phyloP scores from a whole-genome alignment of 139 green algal genomes.

The Mesotaenium endlicherianum region DNA sequence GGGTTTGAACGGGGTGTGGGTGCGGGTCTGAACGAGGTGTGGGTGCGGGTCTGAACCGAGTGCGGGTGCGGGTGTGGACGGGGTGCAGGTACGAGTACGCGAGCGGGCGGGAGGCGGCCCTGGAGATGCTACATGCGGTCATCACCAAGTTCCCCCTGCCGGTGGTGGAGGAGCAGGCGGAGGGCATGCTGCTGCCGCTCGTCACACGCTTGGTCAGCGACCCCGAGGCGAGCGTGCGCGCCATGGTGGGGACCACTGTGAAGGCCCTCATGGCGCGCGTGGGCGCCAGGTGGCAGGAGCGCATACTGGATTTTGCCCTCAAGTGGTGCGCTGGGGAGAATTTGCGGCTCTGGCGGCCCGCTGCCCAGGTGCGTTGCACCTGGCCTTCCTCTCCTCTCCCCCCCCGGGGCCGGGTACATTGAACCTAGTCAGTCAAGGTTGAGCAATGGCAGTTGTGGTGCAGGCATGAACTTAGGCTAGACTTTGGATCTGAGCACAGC shows the following conservation, averaged over 20 bases:
- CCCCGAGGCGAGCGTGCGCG: constrained; percentile 56
- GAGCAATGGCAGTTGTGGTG: too few relatives aligned
- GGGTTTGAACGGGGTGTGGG: too few relatives aligned
- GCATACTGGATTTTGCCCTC: constrained; percentile 26
- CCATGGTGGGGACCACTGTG: constrained; percentile 58
- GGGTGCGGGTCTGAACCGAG: too few relatives aligned
- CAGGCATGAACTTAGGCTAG: background rate
- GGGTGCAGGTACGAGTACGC: constrained; percentile 41
- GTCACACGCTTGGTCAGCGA: constrained; percentile 80
- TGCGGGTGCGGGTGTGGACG: too few relatives aligned
- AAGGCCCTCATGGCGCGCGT: constrained; percentile 61
- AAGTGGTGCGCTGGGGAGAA: constrained; percentile 61
- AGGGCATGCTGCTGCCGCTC: constrained; percentile 79
- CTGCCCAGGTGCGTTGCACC: constrained; percentile 52
- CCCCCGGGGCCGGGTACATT: too few relatives aligned
- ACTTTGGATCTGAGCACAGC: background rate
- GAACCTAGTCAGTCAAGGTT: too few relatives aligned
- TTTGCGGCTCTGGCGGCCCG: constrained; percentile 57
- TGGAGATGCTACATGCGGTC: constrained; percentile 74
- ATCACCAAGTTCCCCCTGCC: constrained; percentile 78
- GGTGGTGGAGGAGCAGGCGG: constrained; percentile 63
- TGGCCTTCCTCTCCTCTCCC: background rate
- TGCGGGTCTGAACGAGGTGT: too few relatives aligned
- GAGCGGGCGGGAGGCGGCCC: constrained; percentile 58
- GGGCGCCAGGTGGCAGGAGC: background rate